phyloP scores from a whole-genome alignment of 371 early-diverging fungal species.

The Lichtheimia corymbifera region DNA sequence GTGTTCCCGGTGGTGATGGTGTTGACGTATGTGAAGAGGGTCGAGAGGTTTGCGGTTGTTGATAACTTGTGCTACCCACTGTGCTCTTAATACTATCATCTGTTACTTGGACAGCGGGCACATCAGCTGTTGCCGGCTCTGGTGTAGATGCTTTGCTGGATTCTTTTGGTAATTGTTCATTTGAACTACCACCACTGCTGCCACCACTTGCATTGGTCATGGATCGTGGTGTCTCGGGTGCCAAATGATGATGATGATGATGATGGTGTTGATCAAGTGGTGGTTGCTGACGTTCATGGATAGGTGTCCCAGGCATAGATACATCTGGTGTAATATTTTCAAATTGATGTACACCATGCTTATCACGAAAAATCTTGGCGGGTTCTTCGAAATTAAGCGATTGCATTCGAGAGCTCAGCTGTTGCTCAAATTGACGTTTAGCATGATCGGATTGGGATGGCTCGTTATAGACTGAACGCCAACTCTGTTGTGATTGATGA shows the following conservation, averaged over 20 bases:
- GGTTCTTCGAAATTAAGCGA: conserved; percentile 31
- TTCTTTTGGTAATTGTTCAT: not conserved
- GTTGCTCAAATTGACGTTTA: not conserved
- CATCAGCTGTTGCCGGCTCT: too few species aligned
- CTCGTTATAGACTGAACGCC: too few species aligned
- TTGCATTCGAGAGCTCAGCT: conserved; percentile 23
- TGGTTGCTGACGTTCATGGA: not conserved
- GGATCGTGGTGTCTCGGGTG: conserved; percentile 7
- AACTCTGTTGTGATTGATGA: not conserved
- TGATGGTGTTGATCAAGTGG: not conserved
- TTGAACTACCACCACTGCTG: not conserved
- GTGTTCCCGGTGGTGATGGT: conserved; percentile 17
- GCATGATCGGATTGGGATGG: conserved; percentile 1
- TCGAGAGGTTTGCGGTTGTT: not conserved
- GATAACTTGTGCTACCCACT: too few species aligned
- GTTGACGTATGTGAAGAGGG: not conserved
- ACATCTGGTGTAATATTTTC: conserved; percentile 38
- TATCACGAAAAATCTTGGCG: conserved; percentile 35
- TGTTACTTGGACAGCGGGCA: too few species aligned
- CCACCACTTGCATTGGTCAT: not conserved
- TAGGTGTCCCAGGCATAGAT: conserved; percentile 30
- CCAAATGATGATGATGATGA: not conserved
- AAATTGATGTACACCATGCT: conserved; percentile 33
- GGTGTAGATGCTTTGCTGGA: too few species aligned
- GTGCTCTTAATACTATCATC: too few species aligned